Evolutionary conservation across 768 basidiomycete genomes (phyloP).

Genomic region (Boletus bicolor): DNA sequence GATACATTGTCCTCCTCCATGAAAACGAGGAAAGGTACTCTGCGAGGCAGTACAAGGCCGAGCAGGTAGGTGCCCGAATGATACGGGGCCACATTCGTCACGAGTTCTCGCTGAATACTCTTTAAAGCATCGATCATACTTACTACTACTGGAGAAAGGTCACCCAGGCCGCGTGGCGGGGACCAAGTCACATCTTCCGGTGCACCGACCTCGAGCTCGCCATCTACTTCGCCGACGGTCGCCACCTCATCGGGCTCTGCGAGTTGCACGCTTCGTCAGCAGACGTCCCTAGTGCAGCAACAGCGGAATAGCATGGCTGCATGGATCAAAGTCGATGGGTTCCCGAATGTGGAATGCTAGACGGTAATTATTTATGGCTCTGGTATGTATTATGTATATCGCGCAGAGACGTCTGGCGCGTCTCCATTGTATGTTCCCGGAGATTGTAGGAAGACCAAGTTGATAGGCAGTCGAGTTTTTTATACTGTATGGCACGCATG

Average conservation of each 20-base stretch:
- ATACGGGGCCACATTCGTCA: too few species aligned
- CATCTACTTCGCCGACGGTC: neutral
- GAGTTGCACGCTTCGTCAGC: conserved; percentile 20
- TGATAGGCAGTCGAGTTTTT: neutral
- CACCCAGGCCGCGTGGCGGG: too few species aligned
- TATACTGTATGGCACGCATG: neutral
- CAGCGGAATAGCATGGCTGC: conserved; percentile 18
- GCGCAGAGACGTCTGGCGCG: neutral
- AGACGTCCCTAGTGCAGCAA: conserved; percentile 17
- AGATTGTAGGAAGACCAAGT: neutral
- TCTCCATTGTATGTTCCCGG: neutral
- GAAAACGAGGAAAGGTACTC: too few species aligned
- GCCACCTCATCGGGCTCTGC: conserved; percentile 2
- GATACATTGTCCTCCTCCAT: too few species aligned
- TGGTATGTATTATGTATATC: neutral
- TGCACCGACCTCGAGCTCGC: neutral
- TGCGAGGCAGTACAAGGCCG: too few species aligned
- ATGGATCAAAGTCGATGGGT: conserved; percentile 22
- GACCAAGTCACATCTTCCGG: neutral
- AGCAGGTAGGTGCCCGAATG: too few species aligned
- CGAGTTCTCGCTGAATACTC: too few species aligned
- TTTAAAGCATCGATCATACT: too few species aligned
- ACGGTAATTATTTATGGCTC: neutral
- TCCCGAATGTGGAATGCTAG: neutral
- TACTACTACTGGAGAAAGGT: too few species aligned